Conservation (phyloP, 164 flowering plant species). For the Malania oleifera region DNA sequence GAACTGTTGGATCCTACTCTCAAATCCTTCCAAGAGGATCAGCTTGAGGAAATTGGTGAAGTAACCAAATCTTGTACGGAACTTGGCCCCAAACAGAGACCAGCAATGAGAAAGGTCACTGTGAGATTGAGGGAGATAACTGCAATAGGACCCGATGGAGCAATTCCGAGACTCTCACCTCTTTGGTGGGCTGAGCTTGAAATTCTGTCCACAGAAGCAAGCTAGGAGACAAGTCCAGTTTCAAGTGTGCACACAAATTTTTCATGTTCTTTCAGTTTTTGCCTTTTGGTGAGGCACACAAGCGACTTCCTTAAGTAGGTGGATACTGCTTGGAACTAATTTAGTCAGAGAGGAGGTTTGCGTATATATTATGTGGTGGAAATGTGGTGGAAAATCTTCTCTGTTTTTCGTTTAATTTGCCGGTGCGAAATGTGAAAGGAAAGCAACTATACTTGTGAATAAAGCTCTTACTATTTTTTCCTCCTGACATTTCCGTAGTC, state of each 20-base stretch:
- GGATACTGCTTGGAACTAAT: constrained; percentile 11
- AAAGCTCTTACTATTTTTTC: too few species aligned
- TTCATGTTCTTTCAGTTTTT: neutral
- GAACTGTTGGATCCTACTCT: constrained; percentile 69
- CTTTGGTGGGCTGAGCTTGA: constrained; percentile 98
- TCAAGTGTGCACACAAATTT: neutral
- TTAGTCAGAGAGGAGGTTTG: neutral
- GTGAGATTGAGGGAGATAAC: constrained; percentile 52
- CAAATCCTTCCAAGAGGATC: constrained; percentile 34
- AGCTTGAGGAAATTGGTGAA: constrained; percentile 42
- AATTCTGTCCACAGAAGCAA: constrained; percentile 49
- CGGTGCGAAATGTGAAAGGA: constrained; percentile 8
- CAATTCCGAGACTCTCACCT: constrained; percentile 62
- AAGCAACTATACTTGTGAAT: too few species aligned
- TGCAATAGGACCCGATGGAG: constrained; percentile 51
- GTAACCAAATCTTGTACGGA: constrained; percentile 43
- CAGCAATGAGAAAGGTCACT: constrained; percentile 48
- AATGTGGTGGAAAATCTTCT: neutral
- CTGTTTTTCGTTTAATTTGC: constrained; percentile 10
- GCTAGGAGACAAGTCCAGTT: constrained; percentile 8
- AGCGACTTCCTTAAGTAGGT: constrained; percentile 12
- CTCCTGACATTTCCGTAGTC: too few species aligned
- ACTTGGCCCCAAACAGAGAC: constrained; percentile 45
- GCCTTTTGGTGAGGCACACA: constrained; percentile 3
- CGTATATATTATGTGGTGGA: too few species aligned